Conservation (phyloP, 345 rosid species). For the Streptanthus diversifolius region DNA sequence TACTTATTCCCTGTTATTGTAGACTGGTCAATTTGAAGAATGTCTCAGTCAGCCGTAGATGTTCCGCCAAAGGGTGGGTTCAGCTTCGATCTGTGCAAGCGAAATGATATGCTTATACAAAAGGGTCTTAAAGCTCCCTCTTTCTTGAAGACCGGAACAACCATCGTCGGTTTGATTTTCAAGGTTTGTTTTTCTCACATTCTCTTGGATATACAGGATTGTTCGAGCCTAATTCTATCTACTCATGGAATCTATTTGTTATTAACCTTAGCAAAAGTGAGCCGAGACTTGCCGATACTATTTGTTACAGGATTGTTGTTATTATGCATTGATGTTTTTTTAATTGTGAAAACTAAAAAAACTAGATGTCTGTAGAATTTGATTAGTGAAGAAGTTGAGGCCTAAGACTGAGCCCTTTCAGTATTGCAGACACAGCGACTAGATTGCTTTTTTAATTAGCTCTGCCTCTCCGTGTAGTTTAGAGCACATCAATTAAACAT, state of each 20-base stretch:
- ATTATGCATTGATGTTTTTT: not conserved
- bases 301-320: too few relatives aligned
- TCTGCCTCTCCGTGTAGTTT: not conserved
- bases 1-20: not conserved
- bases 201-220: not conserved
- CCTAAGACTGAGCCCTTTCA: not conserved
- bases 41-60: conserved; percentile 57
- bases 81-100: conserved; percentile 83
- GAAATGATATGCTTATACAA: conserved; percentile 70
- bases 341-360: not conserved
- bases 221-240: not conserved
- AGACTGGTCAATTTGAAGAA: conserved; percentile 27
- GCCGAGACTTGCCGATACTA: not conserved
- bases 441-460: not conserved
- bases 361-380: not conserved
- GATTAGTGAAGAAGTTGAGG: not conserved
- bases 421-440: not conserved
- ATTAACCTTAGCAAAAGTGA: not conserved
- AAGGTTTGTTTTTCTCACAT: conserved; percentile 42
- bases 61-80: conserved; percentile 74
- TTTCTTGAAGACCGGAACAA: conserved; percentile 85
- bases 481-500: not conserved
- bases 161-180: conserved; percentile 85
- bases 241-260: not conserved
- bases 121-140: conserved; percentile 71